Percentiles rank a stretch among this genome's conserved stretches.
phyloP scores from a whole-genome alignment of 1,284 basidiomycete species.

The Marasmius tenuissimus region DNA sequence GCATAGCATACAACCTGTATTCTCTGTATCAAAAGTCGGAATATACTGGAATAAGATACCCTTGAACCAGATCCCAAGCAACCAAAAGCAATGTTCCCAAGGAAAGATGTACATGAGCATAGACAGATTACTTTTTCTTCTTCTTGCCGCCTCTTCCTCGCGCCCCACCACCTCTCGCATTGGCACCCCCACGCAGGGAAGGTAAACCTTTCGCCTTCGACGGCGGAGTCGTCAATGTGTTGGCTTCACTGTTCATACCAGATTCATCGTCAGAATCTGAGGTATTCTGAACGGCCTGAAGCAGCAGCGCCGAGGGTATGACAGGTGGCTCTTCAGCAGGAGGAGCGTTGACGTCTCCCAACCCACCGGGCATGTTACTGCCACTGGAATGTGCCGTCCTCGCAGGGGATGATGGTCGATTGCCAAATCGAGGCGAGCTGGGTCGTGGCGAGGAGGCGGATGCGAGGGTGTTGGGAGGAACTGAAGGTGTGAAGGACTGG shows the following conservation, averaged over 20 bases:
- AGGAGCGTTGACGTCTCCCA: not conserved
- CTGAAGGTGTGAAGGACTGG: not conserved
- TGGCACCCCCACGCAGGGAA: not conserved
- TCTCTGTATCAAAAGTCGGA: too few species aligned
- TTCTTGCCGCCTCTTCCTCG: not conserved
- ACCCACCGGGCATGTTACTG: not conserved
- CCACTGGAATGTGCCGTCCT: not conserved
- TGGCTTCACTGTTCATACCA: slow-evolving; percentile 11
- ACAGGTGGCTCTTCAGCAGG: slow-evolving; percentile 4
- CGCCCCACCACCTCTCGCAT: not conserved
- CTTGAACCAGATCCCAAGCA: too few species aligned
- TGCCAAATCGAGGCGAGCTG: not conserved
- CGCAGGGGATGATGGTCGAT: not conserved
- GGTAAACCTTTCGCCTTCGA: slow-evolving; percentile 6
- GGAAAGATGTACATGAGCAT: not conserved
- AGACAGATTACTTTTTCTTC: not conserved
- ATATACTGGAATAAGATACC: too few species aligned
- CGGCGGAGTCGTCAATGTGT: slow-evolving; percentile 12
- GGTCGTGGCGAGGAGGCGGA: not conserved
- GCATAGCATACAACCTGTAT: too few species aligned
- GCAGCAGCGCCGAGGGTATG: slow-evolving; percentile 7
- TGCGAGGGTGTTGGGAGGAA: not conserved
- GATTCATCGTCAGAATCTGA: slow-evolving; percentile 10
- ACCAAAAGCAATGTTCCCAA: too few species aligned
- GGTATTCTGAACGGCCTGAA: slow-evolving; percentile 6